Evolutionary conservation across 768 basidiomycete genomes (phyloP), one percentile per base, ranked within the genome.

Genomic region (Leccinum longicurvipes): DNA sequence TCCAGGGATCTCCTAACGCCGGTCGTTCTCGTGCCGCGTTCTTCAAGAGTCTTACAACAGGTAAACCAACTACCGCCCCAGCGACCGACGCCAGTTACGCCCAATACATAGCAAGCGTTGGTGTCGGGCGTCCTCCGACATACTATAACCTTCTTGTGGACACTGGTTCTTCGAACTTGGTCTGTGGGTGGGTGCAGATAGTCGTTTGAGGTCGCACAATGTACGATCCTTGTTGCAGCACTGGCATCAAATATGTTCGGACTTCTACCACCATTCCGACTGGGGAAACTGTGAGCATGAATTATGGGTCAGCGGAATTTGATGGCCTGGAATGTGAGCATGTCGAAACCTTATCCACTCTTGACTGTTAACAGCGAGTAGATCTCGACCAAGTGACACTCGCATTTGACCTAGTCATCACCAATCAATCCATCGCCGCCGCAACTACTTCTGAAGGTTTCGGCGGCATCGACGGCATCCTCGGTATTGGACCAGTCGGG

Each of bases 241-340:
- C 64, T n/a, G 63, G 58, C 10, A 61, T 6, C 12, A 23, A 21
- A 28, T 71, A 65, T 34, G 49, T 56, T 41, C 59, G 42, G 23
- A 69, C 67, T 10, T 48, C 56, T 19, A 69, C 64, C 2, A 67
- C 65, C 51, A 52, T 60, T 15, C 46, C 62, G 25, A 72, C 70
- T 14, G 71, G 69, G 4, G 14, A 63, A 31, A 3, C n/a, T 3
- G 54, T 68, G 21, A 54, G 21, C 3, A 46, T 54, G 4, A 50
- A 44, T 8, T 68, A 54, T 48, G 60, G 63, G 3, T 0, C 1
- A 1, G 67, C 55, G 9, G 51, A 27, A 42, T 54, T 72, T 44
- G 31, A 31, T 67, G 76, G 77, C 21, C 66, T 63, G 34, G 77
- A 78, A 58, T 80, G 65, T 66, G 32, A 48, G 39, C 11, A 36